Evolutionary conservation across 345 rosid genomes (phyloP).

Genomic region (Isatis tinctoria): DNA sequence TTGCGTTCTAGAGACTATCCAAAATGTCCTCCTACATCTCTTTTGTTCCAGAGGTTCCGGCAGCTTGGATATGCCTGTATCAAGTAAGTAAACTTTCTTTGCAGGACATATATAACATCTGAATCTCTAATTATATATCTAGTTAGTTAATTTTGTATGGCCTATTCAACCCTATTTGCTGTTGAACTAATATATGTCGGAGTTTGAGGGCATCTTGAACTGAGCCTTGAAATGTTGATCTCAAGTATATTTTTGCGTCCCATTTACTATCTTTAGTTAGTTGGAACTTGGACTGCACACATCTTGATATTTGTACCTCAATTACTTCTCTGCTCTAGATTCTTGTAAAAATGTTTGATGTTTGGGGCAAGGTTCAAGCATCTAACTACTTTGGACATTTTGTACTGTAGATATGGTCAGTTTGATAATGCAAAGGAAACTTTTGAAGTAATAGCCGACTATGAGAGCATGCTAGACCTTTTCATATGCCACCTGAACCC

Average conservation of each 20-base stretch:
- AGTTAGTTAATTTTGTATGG: neutral
- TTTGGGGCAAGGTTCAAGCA: neutral
- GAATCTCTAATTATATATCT: neutral
- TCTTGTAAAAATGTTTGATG: neutral
- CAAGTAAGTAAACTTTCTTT: slow-evolving; percentile 47
- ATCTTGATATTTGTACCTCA: neutral
- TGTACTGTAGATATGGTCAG: slow-evolving; percentile 82
- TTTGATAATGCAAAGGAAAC: slow-evolving; percentile 96
- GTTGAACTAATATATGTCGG: neutral
- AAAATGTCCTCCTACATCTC: slow-evolving; percentile 92
- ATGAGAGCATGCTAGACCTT: slow-evolving; percentile 91
- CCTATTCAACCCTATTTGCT: neutral
- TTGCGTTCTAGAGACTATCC: slow-evolving; percentile 99
- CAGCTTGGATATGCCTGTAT: slow-evolving; percentile 96
- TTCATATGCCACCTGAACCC: slow-evolving; percentile 98
- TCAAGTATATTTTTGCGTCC: neutral
- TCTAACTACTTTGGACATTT: slow-evolving; percentile 11
- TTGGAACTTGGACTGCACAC: neutral
- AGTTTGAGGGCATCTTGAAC: slow-evolving; percentile 1
- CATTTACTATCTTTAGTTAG: neutral
- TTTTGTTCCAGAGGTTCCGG: slow-evolving; percentile 85
- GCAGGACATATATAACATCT: slow-evolving; percentile 1
- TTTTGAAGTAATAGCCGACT: slow-evolving; percentile 92
- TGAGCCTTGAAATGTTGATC: slow-evolving; percentile 2
- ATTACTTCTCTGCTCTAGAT: neutral